A percentile compares a stretch with the other conserved stretches of the same genome.
Conservation (phyloP, 225 moss, liverwort and hornwort species). For the Physcomitrium patens region DNA sequence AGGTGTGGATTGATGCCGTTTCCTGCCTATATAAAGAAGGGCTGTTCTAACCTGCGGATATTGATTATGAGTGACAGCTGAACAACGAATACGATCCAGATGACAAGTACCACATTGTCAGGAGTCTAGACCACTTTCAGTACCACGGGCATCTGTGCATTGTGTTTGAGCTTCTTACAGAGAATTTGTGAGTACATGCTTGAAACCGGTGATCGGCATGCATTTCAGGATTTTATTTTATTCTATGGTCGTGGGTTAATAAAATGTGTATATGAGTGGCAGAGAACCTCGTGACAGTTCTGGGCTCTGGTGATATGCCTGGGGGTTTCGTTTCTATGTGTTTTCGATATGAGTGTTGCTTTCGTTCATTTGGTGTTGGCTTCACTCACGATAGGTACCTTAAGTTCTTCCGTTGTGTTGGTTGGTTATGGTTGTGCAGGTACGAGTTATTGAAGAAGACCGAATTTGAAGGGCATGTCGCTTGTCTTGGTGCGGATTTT, state of each 20-base stretch:
- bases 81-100: conserved; percentile 56
- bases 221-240: background rate
- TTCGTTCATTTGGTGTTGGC: background rate
- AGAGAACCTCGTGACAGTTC: background rate
- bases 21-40: background rate
- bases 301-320: background rate
- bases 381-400: background rate
- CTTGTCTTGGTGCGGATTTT: conserved; percentile 83
- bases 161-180: conserved; percentile 58
- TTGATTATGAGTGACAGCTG: conserved; percentile 40
- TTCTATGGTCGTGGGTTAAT: background rate
- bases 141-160: conserved; percentile 66
- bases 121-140: conserved; percentile 59
- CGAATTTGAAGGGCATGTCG: conserved; percentile 80
- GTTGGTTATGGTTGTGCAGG: conserved; percentile 40
- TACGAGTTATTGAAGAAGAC: conserved; percentile 83
- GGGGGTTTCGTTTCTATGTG: no score
- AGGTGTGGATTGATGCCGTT: background rate
- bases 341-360: background rate
- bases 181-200: conserved; percentile 51
- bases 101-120: conserved; percentile 54
- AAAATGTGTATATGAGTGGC: background rate
- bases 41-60: conserved; percentile 12
- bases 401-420: background rate
- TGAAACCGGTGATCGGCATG: background rate